These are phyloP conservation scores for Blechomonas ayalai DNA, from an alignment of 208 protist genomes.

Conservation along the genomic window DNA sequence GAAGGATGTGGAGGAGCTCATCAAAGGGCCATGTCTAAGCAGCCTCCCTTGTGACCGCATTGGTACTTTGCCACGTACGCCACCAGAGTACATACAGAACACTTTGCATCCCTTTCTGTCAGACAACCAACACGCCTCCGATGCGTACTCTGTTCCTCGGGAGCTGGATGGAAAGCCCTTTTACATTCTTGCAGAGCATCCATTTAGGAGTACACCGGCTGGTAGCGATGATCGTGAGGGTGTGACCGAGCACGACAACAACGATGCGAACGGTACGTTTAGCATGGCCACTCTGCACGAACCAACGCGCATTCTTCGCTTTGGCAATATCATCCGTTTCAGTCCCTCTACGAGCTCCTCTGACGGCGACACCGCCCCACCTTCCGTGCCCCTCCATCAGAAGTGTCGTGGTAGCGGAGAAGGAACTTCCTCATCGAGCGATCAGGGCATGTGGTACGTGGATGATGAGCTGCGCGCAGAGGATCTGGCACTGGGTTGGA, in stretches of 20 bases:
- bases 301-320: constrained; percentile 18
- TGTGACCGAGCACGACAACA: not conserved
- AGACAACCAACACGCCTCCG: constrained; percentile 12
- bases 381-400: not conserved
- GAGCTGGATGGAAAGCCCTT: constrained; percentile 23
- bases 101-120: no score
- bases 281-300: constrained; percentile 1
- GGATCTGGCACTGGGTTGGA: constrained; percentile 41
- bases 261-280: not conserved
- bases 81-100: no score
- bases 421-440: no score
- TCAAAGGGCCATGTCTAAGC: no score
- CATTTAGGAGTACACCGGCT: no score
- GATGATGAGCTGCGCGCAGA: constrained; percentile 26
- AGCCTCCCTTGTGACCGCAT: no score
- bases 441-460: constrained; percentile 34
- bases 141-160: constrained; percentile 32
- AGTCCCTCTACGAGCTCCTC: constrained; percentile 1
- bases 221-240: not conserved
- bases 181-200: constrained; percentile 14
- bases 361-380: not conserved
- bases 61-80: no score
- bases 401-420: no score
- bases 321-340: constrained; percentile 32
- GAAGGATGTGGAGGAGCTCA: no score